Conservation (phyloP, 768 basidiomycete genomes). For the Hypholoma fasciculare region DNA sequence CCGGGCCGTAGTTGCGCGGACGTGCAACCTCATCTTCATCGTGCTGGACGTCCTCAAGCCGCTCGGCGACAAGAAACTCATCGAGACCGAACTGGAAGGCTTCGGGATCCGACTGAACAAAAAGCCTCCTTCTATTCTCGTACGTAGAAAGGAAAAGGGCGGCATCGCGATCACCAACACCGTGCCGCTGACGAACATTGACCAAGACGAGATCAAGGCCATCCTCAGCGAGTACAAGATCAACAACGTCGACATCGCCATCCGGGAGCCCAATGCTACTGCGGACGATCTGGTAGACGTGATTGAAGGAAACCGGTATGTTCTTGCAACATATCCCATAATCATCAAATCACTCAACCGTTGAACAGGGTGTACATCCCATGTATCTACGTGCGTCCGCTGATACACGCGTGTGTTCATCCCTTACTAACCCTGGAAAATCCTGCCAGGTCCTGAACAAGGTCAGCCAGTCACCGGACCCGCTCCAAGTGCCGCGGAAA, state of each 20-base stretch:
- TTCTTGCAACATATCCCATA: background rate
- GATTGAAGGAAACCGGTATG: slow-evolving; percentile 89
- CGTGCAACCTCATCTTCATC: slow-evolving; percentile 98
- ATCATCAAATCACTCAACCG: slow-evolving; percentile 1
- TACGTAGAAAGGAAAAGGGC: slow-evolving; percentile 88
- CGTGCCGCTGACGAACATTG: slow-evolving; percentile 93
- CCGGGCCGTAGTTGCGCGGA: slow-evolving; percentile 76
- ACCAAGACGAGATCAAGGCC: slow-evolving; percentile 95
- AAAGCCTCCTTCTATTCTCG: slow-evolving; percentile 82
- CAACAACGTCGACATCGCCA: slow-evolving; percentile 88
- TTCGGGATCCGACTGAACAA: slow-evolving; percentile 98
- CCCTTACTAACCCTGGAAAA: background rate
- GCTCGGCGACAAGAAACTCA: slow-evolving; percentile 90
- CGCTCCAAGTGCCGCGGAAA: background rate
- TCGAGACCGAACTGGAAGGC: slow-evolving; percentile 94
- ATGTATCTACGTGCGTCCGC: slow-evolving; percentile 72
- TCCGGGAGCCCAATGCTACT: slow-evolving; percentile 89
- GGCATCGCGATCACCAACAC: slow-evolving; percentile 95
- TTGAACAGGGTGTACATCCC: slow-evolving; percentile 85
- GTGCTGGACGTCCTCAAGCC: slow-evolving; percentile 98
- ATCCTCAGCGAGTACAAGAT: slow-evolving; percentile 91
- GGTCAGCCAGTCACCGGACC: slow-evolving; percentile 36
- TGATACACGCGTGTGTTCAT: background rate
- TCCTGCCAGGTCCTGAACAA: slow-evolving; percentile 73
- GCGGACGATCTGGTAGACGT: slow-evolving; percentile 97